These are phyloP conservation scores for Amphirosellinia nigrospora DNA, from an alignment of 495 filamentous ascomycete species.

Conservation along the genomic window DNA sequence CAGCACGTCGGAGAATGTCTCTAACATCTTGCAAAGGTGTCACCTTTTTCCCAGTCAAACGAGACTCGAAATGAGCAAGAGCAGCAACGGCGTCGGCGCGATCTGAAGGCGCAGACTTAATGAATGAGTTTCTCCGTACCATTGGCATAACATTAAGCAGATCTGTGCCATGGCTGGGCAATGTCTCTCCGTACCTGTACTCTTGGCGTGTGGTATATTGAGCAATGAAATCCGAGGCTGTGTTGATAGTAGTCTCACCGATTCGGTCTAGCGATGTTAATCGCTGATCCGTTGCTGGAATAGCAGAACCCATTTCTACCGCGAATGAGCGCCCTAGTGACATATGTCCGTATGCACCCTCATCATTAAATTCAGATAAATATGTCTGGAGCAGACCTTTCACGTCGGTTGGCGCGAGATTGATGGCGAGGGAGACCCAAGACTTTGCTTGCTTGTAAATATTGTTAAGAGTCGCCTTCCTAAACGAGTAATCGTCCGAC, in stretches of 20 bases:
- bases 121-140: constrained; percentile 49
- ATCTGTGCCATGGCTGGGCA: constrained; percentile 67
- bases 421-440: constrained; percentile 82
- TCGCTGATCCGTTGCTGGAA: constrained; percentile 87
- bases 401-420: constrained; percentile 89
- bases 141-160: constrained; percentile 64
- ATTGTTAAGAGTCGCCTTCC: constrained; percentile 76
- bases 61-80: constrained; percentile 69
- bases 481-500: constrained; percentile 84
- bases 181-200: constrained; percentile 78
- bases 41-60: constrained; percentile 66
- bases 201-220: constrained; percentile 97
- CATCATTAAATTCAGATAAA: constrained; percentile 89
- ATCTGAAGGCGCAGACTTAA: constrained; percentile 50
- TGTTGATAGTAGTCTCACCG: constrained; percentile 75
- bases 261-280: constrained; percentile 77
- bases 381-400: constrained; percentile 95
- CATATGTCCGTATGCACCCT: constrained; percentile 84
- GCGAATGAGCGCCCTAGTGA: constrained; percentile 96
- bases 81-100: constrained; percentile 63
- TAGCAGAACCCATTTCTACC: constrained; percentile 84
- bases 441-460: constrained; percentile 75
- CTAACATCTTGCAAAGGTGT: constrained; percentile 78
- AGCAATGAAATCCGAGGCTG: constrained; percentile 92
- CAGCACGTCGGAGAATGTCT: constrained; percentile 80